Evolutionary conservation across 179 eudicot species (phyloP).

Genomic region (Sideroxylon spinosum): DNA sequence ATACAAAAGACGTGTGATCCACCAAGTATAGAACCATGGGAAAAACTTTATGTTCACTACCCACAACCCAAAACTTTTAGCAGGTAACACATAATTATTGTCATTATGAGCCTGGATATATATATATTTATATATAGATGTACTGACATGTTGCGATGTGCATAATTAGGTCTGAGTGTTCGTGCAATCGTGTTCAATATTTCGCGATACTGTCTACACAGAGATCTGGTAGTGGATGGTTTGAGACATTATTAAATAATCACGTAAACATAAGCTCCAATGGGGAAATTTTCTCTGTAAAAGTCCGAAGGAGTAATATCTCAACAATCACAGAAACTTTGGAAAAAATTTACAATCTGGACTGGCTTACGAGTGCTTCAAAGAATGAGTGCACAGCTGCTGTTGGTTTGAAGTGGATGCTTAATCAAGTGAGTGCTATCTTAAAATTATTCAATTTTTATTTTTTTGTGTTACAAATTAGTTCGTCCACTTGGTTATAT

Average conservation of each 20-base stretch:
- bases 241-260: constrained; percentile 86
- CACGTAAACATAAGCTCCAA: constrained; percentile 86
- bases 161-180: constrained; percentile 64
- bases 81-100: constrained; percentile 37
- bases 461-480: not conserved
- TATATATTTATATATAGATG: not conserved
- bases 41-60: constrained; percentile 47
- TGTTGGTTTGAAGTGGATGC: constrained; percentile 99
- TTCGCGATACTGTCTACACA: constrained; percentile 87
- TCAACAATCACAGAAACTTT: constrained; percentile 62
- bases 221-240: constrained; percentile 99
- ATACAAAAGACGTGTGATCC: constrained; percentile 29
- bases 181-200: constrained; percentile 67
- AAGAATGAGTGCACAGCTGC: constrained; percentile 94
- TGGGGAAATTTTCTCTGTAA: constrained; percentile 74
- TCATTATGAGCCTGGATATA: not conserved
- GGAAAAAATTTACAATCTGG: constrained; percentile 76
- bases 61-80: constrained; percentile 70
- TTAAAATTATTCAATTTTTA: not conserved
- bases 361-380: constrained; percentile 82
- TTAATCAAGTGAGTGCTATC: constrained; percentile 65
- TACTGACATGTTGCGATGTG: constrained; percentile 13
- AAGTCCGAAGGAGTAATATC: constrained; percentile 52
- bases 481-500: not conserved
- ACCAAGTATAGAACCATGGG: constrained; percentile 27